These are phyloP conservation scores for Zygoascus meyerae DNA, from an alignment of 1,139 yeast genomes.

Conservation along the genomic window DNA sequence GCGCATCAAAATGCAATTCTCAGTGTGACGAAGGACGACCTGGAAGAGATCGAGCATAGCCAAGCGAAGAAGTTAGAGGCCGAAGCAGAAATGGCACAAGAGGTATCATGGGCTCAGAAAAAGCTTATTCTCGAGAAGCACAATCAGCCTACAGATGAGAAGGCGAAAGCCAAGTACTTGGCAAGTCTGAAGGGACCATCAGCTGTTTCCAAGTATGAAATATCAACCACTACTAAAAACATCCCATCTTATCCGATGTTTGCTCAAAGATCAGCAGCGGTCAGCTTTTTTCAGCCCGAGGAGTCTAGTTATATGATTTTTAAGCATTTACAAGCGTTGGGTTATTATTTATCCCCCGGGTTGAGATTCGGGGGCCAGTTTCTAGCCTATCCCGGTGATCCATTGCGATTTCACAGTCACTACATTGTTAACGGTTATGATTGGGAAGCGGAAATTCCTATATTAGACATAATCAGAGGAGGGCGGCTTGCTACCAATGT, in stretches of 20 bases:
- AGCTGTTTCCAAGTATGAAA: conserved; percentile 16
- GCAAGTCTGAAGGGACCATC: conserved; percentile 1
- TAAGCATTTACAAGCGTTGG: conserved; percentile 41
- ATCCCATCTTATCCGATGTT: conserved; percentile 16
- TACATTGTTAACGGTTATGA: conserved; percentile 57
- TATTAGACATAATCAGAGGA: conserved; percentile 57
- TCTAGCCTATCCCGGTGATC: conserved; percentile 93
- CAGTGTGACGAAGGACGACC: conserved; percentile 18
- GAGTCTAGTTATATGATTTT: conserved; percentile 32
- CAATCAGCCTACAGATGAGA: conserved; percentile 13
- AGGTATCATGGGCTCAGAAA: conserved; percentile 23
- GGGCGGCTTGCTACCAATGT: conserved; percentile 92
- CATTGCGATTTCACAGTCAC: conserved; percentile 84
- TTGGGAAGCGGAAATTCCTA: conserved; percentile 46
- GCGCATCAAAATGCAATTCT: conserved; percentile 27
- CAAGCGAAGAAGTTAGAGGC: conserved; percentile 15
- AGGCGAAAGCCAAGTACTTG: conserved; percentile 2
- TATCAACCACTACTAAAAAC: conserved; percentile 14
- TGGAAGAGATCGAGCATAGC: conserved; percentile 11
- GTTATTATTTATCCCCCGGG: conserved; percentile 71
- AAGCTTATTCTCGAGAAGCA: conserved; percentile 22
- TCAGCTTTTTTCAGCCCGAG: conserved; percentile 2
- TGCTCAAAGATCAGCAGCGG: conserved; percentile 6
- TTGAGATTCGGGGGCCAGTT: conserved; percentile 85
- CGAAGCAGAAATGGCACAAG: conserved; percentile 21